A percentile compares a stretch with the other conserved stretches of the same genome.
phyloP scores from a whole-genome alignment of 495 filamentous ascomycete species.

The Bryoglossum gracile region DNA sequence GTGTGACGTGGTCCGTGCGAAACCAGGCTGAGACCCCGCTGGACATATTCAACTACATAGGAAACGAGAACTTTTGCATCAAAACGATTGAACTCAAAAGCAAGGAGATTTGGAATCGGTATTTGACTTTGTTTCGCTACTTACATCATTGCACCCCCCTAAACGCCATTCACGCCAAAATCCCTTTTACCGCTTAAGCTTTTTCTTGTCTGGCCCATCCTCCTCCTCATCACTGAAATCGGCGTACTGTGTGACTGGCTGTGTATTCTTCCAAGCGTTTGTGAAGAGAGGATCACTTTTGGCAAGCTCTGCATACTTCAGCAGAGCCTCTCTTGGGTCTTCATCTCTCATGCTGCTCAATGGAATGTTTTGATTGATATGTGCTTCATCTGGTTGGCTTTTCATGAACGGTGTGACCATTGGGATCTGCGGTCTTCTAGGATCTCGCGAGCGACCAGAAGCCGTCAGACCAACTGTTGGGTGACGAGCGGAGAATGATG shows the following conservation, averaged over 20 bases:
- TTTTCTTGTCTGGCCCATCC: conserved; percentile 61
- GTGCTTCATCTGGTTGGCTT: conserved; percentile 80
- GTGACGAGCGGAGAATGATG: conserved; percentile 56
- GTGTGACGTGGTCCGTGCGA: too few relatives aligned
- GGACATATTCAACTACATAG: too few relatives aligned
- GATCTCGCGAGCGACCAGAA: conserved; percentile 72
- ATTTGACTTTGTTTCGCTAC: too few relatives aligned
- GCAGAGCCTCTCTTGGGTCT: conserved; percentile 85
- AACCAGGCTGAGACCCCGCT: too few relatives aligned
- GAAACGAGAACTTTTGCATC: too few relatives aligned
- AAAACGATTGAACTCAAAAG: too few relatives aligned
- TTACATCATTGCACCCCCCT: too few relatives aligned
- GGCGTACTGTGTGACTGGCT: conserved; percentile 87
- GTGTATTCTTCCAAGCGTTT: conserved; percentile 83
- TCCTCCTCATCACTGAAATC: conserved; percentile 85
- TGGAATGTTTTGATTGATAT: conserved; percentile 81
- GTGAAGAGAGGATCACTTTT: conserved; percentile 94
- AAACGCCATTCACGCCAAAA: too few relatives aligned
- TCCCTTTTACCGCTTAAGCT: conserved; percentile 32
- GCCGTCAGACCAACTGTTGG: conserved; percentile 67
- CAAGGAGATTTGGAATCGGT: too few relatives aligned
- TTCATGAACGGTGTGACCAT: conserved; percentile 86
- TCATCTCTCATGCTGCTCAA: conserved; percentile 94
- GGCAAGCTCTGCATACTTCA: conserved; percentile 93
- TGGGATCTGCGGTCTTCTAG: conserved; percentile 73